Evolutionary conservation across 768 basidiomycete genomes (phyloP), one percentile per base, ranked within the genome.

Genomic region (Neoboletus brunneissimus): DNA sequence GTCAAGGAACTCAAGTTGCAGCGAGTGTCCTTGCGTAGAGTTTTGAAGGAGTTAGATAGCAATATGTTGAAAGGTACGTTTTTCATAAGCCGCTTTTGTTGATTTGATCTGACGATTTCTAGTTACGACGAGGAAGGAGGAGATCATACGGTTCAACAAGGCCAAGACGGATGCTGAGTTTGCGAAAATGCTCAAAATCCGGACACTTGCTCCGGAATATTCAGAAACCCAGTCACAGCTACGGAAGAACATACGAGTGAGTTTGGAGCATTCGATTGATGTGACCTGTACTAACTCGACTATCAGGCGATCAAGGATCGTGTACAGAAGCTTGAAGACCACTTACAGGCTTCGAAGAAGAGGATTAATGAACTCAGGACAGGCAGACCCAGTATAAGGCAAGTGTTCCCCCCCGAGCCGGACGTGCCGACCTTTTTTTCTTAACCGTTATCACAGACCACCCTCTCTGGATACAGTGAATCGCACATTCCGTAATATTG

Each of bases 171-270:
- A 98, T 66, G 80, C 84, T 4, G 88, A 88, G 53, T 91, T 95
- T 68, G 81, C 85, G 11, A 87, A 84, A 64, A 82, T 88, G 77
- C 73, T 91, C 51, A 85, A 83, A 64, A 76, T 83, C 3, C 79
- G 89, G 46, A 85, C 87, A n/a, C 73, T 94, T n/a, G 88, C 88
- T 13, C 93, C 96, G 0, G 93, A 98, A 65, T 88, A 94, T 65
- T 77, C 86, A 15, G 93, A 95, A 67, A 87, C 84, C 1, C 94
- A 95, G 67, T 82, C 78, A 2, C 84, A 86, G 53, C 74, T 98
- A 27, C 80, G 93, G 32, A 82, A 86, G 61, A 77, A 79, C 58
- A 84, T 91, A 37, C 76, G 87, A 67, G 94, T 92, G 61, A 42
- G 83, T 72, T 40, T 20, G 29, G 15, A 51, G 16, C 18, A 32